phyloP scores from a whole-genome alignment of 805 yeast genomes.

The Saturnispora dispora region DNA sequence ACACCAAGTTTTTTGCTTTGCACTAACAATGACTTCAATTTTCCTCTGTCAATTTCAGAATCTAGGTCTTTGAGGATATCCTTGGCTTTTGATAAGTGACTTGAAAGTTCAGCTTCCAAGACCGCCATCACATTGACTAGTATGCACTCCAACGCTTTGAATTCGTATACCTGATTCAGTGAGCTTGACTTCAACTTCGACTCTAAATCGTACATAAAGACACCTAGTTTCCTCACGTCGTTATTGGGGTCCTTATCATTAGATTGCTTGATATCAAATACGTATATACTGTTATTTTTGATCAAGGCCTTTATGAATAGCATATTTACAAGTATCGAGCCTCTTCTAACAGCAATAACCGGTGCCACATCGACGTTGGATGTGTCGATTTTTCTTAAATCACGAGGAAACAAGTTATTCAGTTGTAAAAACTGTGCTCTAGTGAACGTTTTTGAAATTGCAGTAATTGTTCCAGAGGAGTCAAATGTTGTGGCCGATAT shows the following conservation, averaged over 20 bases:
- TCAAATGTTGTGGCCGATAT: slow-evolving; percentile 82
- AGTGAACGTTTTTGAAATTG: slow-evolving; percentile 65
- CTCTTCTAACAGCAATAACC: slow-evolving; percentile 68
- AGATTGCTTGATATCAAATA: slow-evolving; percentile 55
- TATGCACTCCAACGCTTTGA: slow-evolving; percentile 74
- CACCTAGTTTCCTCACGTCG: slow-evolving; percentile 60
- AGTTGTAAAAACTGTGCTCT: slow-evolving; percentile 60
- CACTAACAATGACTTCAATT: slow-evolving; percentile 62
- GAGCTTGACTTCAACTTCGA: slow-evolving; percentile 44
- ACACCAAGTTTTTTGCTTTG: slow-evolving; percentile 62
- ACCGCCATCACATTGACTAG: slow-evolving; percentile 72
- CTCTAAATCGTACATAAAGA: slow-evolving; percentile 79
- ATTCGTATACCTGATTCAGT: slow-evolving; percentile 52
- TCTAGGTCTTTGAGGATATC: slow-evolving; percentile 62
- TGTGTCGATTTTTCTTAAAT: slow-evolving; percentile 73
- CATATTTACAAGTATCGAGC: slow-evolving; percentile 72
- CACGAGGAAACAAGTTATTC: slow-evolving; percentile 76
- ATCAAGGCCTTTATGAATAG: slow-evolving; percentile 84
- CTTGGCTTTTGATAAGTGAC: slow-evolving; percentile 51
- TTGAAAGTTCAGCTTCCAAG: slow-evolving; percentile 64
- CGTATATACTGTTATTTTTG: slow-evolving; percentile 67
- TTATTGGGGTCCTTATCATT: neutral
- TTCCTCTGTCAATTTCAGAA: slow-evolving; percentile 67
- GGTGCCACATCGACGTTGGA: slow-evolving; percentile 78
- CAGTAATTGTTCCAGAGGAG: slow-evolving; percentile 52